These are phyloP conservation scores for Penstemon eatonii DNA, from an alignment of 257 asterid species.

Conservation along the genomic window DNA sequence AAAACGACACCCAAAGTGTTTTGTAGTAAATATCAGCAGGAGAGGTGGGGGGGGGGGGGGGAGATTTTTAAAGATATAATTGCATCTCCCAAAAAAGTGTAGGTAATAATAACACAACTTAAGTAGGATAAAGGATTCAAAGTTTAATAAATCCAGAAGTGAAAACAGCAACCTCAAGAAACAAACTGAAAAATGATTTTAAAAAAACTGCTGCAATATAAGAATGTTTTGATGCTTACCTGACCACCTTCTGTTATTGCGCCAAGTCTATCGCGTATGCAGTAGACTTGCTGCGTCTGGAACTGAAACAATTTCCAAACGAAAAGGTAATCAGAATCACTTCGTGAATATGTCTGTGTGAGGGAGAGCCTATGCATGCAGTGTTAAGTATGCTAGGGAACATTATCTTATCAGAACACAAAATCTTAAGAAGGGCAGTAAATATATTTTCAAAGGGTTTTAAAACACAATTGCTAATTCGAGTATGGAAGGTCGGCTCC, in stretches of 20 bases:
- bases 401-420: background rate
- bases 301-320: slow-evolving; percentile 52
- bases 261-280: slow-evolving; percentile 82
- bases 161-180: too few species aligned
- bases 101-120: too few species aligned
- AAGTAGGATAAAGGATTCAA: too few species aligned
- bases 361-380: background rate
- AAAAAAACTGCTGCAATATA: background rate
- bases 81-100: too few species aligned
- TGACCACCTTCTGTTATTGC: slow-evolving; percentile 84
- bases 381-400: background rate
- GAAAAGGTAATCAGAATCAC: slow-evolving; percentile 23
- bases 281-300: slow-evolving; percentile 92
- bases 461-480: background rate
- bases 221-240: slow-evolving; percentile 41
- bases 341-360: background rate
- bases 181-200: too few species aligned
- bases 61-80: too few species aligned
- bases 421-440: background rate
- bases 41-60: too few species aligned
- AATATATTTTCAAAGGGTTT: background rate
- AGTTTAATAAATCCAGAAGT: too few species aligned
- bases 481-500: background rate
- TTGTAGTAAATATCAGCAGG: too few species aligned
- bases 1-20: too few species aligned